Evolutionary conservation across 192 early-diverging fungal species (phyloP).

Genomic region (Coemansia asiatica): DNA sequence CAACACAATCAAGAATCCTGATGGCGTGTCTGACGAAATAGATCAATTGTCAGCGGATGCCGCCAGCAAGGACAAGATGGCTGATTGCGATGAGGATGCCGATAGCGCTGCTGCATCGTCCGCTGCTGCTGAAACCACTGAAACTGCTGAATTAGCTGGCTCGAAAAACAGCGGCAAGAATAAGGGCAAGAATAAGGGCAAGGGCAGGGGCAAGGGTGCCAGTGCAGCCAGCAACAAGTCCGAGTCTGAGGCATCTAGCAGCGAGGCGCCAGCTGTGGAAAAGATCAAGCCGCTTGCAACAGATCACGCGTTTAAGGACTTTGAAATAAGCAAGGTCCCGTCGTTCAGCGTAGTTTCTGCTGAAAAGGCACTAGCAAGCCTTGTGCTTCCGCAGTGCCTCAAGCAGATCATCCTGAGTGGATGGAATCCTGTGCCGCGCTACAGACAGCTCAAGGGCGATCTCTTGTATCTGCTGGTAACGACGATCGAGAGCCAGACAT

Average conservation of each 20-base stretch:
- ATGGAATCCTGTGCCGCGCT: conserved; percentile 90
- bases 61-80: background rate
- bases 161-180: conserved; percentile 19
- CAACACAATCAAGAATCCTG: conserved; percentile 38
- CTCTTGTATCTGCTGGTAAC: conserved; percentile 85
- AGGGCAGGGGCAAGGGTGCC: background rate
- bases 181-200: conserved; percentile 5
- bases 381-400: conserved; percentile 62
- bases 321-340: conserved; percentile 1
- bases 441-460: conserved; percentile 76
- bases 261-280: conserved; percentile 10
- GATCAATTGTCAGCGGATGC: background rate
- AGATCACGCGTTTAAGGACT: conserved; percentile 23
- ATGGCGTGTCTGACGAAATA: conserved; percentile 13
- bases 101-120: background rate
- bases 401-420: conserved; percentile 76
- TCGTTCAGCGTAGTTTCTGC: conserved; percentile 59
- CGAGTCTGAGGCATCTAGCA: conserved; percentile 8
- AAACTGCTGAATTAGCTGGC: conserved; percentile 8
- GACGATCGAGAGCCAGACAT: conserved; percentile 79
- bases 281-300: conserved; percentile 3
- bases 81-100: background rate
- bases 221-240: conserved; percentile 1
- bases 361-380: conserved; percentile 55
- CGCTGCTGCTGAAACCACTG: background rate